Percentiles rank a stretch among this genome's conserved stretches.
Evolutionary conservation across 768 basidiomycete species (phyloP).

Genomic region (Rhodotorula toruloides): DNA sequence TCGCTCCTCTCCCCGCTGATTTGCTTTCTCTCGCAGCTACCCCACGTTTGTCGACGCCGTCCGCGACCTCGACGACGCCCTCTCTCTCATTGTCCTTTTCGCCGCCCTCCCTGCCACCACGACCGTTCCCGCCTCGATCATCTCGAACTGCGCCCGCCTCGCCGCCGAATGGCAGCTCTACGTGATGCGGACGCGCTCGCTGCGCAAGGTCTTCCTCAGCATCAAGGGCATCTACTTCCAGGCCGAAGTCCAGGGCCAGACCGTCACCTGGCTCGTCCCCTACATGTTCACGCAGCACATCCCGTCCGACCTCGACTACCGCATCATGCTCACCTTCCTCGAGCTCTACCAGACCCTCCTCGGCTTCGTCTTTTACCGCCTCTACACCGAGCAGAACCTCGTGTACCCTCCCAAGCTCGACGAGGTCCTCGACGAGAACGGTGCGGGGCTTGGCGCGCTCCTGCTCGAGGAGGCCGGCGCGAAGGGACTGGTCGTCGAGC

Average conservation of each 20-base stretch:
- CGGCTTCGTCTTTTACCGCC: slow-evolving; percentile 92
- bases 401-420: slow-evolving; percentile 95
- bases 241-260: slow-evolving; percentile 87
- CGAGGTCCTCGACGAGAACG: slow-evolving; percentile 70
- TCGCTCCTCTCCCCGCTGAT: not conserved
- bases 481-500: slow-evolving; percentile 41
- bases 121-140: slow-evolving; percentile 66
- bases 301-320: slow-evolving; percentile 89
- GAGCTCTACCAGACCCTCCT: slow-evolving; percentile 96
- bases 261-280: slow-evolving; percentile 90
- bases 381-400: slow-evolving; percentile 89
- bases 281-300: slow-evolving; percentile 95
- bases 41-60: slow-evolving; percentile 93
- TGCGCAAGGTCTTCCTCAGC: slow-evolving; percentile 87
- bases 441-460: slow-evolving; percentile 86
- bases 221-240: slow-evolving; percentile 99
- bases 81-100: slow-evolving; percentile 91
- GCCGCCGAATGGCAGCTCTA: slow-evolving; percentile 96
- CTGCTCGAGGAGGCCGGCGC: slow-evolving; percentile 56
- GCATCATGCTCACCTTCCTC: slow-evolving; percentile 95
- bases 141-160: slow-evolving; percentile 83
- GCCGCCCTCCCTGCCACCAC: slow-evolving; percentile 83
- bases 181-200: slow-evolving; percentile 74
- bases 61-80: slow-evolving; percentile 92
- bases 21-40: slow-evolving; percentile 58